These are phyloP conservation scores for Ophiostoma pallidulum DNA, from an alignment of 2,329 filamentous ascomycete genomes.

Conservation along the genomic window DNA sequence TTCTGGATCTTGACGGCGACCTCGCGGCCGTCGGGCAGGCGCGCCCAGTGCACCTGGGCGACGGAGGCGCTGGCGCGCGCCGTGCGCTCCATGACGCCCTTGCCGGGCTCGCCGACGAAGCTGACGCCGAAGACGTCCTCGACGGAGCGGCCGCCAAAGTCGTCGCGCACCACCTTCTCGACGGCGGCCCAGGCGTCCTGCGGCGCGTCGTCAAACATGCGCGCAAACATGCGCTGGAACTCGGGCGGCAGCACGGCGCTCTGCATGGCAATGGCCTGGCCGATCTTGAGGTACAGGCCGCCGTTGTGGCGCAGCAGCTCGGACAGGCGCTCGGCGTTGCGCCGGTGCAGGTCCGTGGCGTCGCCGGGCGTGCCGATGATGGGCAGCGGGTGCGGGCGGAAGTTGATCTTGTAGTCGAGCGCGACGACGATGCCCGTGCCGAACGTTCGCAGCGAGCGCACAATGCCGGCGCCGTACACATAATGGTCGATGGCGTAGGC, in stretches of 20 bases:
- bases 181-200: constrained; percentile 84
- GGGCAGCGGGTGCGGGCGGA: constrained; percentile 63
- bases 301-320: constrained; percentile 77
- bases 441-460: constrained; percentile 75
- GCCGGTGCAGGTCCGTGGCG: constrained; percentile 67
- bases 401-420: constrained; percentile 94
- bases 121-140: constrained; percentile 91
- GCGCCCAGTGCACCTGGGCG: constrained; percentile 93
- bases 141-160: constrained; percentile 72
- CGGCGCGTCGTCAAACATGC: constrained; percentile 97
- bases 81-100: constrained; percentile 52
- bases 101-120: constrained; percentile 52
- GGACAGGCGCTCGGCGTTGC: constrained; percentile 76
- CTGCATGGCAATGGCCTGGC: constrained; percentile 98
- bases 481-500: constrained; percentile 62
- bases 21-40: constrained; percentile 74
- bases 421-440: constrained; percentile 69
- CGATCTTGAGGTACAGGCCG: constrained; percentile 92
- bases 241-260: constrained; percentile 85
- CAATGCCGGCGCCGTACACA: constrained; percentile 69
- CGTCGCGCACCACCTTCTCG: constrained; percentile 73
- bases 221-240: constrained; percentile 90
- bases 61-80: constrained; percentile 77
- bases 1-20: constrained; percentile 97
- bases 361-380: constrained; percentile 38